Evolutionary conservation across 441 rosid species (phyloP).

Genomic region (Flueggea neowawraea): DNA sequence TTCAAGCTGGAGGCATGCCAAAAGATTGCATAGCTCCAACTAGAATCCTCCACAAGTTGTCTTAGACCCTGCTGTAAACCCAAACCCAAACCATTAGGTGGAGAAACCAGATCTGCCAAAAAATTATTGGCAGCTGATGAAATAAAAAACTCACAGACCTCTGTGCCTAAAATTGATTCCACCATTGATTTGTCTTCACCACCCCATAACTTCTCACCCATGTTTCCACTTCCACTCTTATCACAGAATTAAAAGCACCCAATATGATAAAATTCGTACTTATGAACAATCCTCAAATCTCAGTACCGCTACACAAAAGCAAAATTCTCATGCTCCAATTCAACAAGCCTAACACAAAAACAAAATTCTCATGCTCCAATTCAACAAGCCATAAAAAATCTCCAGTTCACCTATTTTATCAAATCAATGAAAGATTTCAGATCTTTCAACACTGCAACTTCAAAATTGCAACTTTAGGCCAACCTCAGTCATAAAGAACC

Average conservation of each 20-base stretch:
- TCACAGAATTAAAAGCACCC: background rate
- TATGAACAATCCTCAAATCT: background rate
- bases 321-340: no score
- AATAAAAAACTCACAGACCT: constrained; percentile 66
- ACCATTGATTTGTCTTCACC: constrained; percentile 61
- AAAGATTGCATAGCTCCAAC: constrained; percentile 90
- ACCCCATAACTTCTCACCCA: constrained; percentile 69
- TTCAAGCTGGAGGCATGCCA: constrained; percentile 75
- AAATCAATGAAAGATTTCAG: no score
- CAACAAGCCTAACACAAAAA: no score
- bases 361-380: no score
- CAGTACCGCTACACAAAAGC: background rate
- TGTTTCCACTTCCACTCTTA: constrained; percentile 21
- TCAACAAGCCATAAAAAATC: no score
- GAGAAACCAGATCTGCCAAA: constrained; percentile 36
- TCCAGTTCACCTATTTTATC: no score
- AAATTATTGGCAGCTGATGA: constrained; percentile 46
- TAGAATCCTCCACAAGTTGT: constrained; percentile 60
- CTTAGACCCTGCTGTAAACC: constrained; percentile 76
- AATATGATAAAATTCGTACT: background rate
- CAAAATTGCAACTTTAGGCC: no score
- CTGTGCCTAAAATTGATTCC: constrained; percentile 72
- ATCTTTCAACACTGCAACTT: no score
- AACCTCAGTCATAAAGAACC: no score
- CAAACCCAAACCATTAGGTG: constrained; percentile 53